Evolutionary conservation across 768 basidiomycete genomes (phyloP).

Genomic region (Boletus fagicola): DNA sequence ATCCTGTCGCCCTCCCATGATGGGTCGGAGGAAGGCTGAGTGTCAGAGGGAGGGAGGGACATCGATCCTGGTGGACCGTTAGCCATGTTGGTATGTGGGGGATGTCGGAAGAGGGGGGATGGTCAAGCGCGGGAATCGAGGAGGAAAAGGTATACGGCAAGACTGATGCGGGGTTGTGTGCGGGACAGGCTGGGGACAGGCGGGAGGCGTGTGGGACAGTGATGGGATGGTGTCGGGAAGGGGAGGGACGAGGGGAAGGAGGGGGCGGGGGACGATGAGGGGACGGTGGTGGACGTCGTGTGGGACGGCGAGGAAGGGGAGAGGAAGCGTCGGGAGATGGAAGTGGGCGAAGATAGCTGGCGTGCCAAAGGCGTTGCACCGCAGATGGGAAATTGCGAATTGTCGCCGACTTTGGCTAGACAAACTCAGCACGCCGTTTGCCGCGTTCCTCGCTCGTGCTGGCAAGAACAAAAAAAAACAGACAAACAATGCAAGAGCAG

Average conservation of each 20-base stretch:
- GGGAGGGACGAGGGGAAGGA: background rate
- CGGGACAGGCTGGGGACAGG: background rate
- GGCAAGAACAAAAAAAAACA: background rate
- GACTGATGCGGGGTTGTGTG: background rate
- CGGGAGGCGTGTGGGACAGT: background rate
- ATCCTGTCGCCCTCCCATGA: slow-evolving; percentile 88
- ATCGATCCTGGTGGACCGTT: slow-evolving; percentile 28
- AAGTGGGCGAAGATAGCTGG: slow-evolving; percentile 27
- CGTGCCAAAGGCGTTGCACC: slow-evolving; percentile 33
- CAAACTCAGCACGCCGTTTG: slow-evolving; percentile 35
- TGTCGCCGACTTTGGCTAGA: slow-evolving; percentile 18
- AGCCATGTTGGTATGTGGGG: slow-evolving; percentile 15
- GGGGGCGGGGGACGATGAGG: background rate
- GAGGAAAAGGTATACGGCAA: background rate
- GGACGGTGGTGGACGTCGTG: background rate
- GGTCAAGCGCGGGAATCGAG: slow-evolving; percentile 4
- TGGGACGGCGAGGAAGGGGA: background rate
- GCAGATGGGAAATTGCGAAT: slow-evolving; percentile 37
- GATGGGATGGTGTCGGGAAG: background rate
- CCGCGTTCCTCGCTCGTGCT: slow-evolving; percentile 11
- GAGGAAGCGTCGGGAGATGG: slow-evolving; percentile 7
- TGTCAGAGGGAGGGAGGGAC: slow-evolving; percentile 14
- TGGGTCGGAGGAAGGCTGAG: slow-evolving; percentile 31
- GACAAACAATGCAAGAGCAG: background rate
- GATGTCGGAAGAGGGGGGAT: background rate